Conservation (phyloP, 2,329 filamentous ascomycete genomes). For the Talaromyces sp. region DNA sequence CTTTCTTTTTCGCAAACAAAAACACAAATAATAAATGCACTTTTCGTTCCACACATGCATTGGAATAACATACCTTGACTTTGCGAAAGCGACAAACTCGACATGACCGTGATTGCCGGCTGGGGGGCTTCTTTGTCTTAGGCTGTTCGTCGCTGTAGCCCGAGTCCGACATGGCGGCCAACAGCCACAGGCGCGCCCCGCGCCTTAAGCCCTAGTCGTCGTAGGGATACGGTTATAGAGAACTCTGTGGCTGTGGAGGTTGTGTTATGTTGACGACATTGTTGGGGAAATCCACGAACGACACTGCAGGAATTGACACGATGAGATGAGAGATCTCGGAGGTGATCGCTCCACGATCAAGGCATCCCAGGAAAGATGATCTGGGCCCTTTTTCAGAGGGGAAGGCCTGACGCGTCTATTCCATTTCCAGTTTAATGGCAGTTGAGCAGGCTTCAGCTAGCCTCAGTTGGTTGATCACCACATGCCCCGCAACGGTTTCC, state of each 20-base stretch:
- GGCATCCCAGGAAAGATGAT: background rate
- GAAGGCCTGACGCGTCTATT: background rate
- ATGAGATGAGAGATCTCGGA: conserved; percentile 11
- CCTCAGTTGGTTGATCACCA: conserved; percentile 8
- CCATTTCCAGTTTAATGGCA: background rate
- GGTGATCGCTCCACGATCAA: conserved; percentile 3
- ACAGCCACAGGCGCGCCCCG: conserved; percentile 4
- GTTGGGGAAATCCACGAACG: conserved; percentile 4
- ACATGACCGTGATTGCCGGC: conserved; percentile 32
- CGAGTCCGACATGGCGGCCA: conserved; percentile 3
- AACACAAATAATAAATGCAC: background rate
- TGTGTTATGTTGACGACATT: background rate
- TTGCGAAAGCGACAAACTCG: conserved; percentile 33
- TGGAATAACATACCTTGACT: conserved; percentile 27
- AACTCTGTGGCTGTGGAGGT: conserved; percentile 1
- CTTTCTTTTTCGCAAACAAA: background rate
- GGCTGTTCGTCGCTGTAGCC: conserved; percentile 5
- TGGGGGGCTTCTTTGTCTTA: conserved; percentile 17
- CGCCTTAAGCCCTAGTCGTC: conserved; percentile 1
- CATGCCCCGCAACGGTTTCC: conserved; percentile 2
- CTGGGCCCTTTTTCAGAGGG: conserved; percentile 7
- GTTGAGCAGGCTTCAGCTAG: conserved; percentile 8
- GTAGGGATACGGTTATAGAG: background rate
- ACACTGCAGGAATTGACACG: background rate
- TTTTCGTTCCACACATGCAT: conserved; percentile 9